Evolutionary conservation across 1,139 yeast species (phyloP), one percentile per base, ranked within the genome.

Genomic region (Hansenula sp.): DNA sequence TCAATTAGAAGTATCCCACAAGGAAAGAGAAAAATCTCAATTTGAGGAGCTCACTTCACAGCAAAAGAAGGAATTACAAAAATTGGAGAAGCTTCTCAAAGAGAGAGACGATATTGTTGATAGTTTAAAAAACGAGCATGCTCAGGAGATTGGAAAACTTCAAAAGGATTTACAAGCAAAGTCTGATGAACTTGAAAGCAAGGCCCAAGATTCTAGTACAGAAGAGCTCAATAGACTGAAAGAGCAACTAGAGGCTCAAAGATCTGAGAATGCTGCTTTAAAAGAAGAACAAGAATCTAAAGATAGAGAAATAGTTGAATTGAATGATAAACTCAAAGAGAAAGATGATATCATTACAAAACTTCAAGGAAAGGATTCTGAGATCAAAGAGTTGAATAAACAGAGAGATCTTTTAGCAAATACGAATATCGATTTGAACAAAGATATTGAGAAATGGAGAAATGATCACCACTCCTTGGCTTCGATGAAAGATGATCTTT

Each of bases 401-500:
- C 39, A 44, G 10, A 43, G 37, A n/a, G 40, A 37, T 7, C 38
- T 45, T 12, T 38, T 46, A 27, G 41, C 36, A 11, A 18, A 12
- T 3, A 17, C 40, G 16, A 44, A 42, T 11, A 41, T 43, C 17
- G 43, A 39, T 16, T 37, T 42, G 20, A 39, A 36, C n/a, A 29
- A 36, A 8, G 39, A 50, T 19, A 22, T 51, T 14, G 50, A 44
- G 5, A 44, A 41, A 3, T 37, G 45, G 31, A 46, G 42, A 31
- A 49, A 47, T 31, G 48, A 52, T 34, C 55, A 61, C 37, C 50
- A 47, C 1, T 59, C 61, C 29, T 45, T 65, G 20, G 57, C 50
- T 31, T 45, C 51, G 3, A 72, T 79, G 69, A 83, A 82, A 53
- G 66, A 71, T 26, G 89, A 83, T 51, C 62, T 83, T 22, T 59